Evolutionary conservation across 2,329 filamentous ascomycete genomes (phyloP).

Genomic region (Cercospora nicotianae): DNA sequence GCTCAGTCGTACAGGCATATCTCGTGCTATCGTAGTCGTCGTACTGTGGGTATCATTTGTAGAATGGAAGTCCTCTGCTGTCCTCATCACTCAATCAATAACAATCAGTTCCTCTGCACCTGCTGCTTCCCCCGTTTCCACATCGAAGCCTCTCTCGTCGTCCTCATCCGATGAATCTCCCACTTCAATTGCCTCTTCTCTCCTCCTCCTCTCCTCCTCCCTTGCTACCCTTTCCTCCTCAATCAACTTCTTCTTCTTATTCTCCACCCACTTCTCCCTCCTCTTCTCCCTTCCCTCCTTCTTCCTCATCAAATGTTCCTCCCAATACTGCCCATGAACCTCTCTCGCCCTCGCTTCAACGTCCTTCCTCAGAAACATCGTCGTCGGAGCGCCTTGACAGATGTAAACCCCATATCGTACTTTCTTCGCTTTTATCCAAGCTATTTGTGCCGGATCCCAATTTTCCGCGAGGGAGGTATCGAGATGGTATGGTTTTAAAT

Average conservation of each 20-base stretch:
- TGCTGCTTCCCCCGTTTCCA: not conserved
- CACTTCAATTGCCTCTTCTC: not conserved
- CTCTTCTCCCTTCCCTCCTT: slow-evolving; percentile 15
- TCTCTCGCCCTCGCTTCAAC: slow-evolving; percentile 28
- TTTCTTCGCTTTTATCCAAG: not conserved
- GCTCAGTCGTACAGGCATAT: not conserved
- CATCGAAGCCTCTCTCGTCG: not conserved
- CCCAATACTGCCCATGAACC: slow-evolving; percentile 25
- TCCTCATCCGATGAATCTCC: not conserved
- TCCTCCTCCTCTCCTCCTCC: not conserved
- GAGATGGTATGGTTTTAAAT: slow-evolving; percentile 31
- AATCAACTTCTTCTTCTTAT: not conserved
- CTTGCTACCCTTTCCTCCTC: not conserved
- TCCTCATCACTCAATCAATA: not conserved
- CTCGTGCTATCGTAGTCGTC: not conserved
- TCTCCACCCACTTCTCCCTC: slow-evolving; percentile 15
- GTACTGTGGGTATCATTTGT: not conserved
- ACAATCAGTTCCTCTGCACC: not conserved
- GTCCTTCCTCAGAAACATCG: slow-evolving; percentile 34
- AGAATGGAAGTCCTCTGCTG: not conserved
- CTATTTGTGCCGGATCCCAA: not conserved
- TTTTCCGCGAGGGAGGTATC: slow-evolving; percentile 19
- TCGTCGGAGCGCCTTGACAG: slow-evolving; percentile 25
- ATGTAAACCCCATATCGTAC: slow-evolving; percentile 31
- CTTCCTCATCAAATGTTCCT: slow-evolving; percentile 21